Percentiles rank a stretch among this genome's conserved stretches.
Conservation (phyloP, 73 alveolate genomes). For the Uronychia setigera region DNA sequence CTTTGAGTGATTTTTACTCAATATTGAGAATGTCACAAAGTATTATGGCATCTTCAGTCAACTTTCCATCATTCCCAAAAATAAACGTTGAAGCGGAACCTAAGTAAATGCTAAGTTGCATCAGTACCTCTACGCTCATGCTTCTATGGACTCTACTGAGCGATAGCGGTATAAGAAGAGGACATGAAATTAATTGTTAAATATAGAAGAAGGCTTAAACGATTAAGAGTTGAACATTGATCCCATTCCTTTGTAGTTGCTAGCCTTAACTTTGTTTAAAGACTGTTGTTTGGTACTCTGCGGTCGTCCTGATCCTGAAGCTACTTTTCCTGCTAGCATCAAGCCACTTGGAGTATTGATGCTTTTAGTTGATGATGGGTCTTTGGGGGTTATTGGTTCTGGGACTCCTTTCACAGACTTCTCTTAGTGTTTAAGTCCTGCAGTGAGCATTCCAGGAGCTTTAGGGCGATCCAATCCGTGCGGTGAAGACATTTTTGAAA, state of each 20-base stretch:
- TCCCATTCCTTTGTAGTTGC: background rate
- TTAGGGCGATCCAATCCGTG: too few species aligned
- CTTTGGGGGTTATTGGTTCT: background rate
- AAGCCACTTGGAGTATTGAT: too few species aligned
- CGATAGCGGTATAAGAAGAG: background rate
- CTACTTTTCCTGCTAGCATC: too few species aligned
- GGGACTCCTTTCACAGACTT: background rate
- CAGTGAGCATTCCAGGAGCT: background rate
- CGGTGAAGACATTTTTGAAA: too few species aligned
- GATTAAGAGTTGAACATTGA: background rate
- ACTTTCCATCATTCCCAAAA: background rate
- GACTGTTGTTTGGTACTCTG: background rate
- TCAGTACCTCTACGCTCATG: background rate
- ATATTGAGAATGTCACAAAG: slow-evolving; percentile 6
- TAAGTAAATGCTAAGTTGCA: too few species aligned
- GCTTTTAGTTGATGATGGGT: background rate
- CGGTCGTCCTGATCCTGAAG: background rate
- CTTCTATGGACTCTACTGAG: background rate
- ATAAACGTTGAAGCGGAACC: background rate
- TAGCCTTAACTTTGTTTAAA: background rate
- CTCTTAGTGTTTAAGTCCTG: background rate
- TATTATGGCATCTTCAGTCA: slow-evolving; percentile 16
- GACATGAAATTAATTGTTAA: background rate
- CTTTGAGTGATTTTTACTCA: background rate
- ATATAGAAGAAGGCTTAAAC: background rate